These are phyloP conservation scores for Colletotrichum sp. DNA, from an alignment of 2,329 filamentous ascomycete species.

Conservation along the genomic window DNA sequence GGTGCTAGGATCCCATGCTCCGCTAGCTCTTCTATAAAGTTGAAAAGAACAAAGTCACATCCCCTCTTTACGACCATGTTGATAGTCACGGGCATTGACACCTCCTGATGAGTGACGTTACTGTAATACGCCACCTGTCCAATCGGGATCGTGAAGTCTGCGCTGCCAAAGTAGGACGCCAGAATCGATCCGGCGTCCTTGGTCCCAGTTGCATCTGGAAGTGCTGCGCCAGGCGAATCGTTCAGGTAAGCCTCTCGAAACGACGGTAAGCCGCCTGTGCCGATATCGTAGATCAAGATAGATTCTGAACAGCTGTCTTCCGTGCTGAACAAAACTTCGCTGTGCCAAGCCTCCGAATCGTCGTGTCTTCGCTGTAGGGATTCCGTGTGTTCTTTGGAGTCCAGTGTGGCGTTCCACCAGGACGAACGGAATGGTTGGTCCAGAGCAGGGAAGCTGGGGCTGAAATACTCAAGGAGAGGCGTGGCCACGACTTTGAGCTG, in stretches of 20 bases:
- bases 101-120: constrained; percentile 40
- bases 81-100: constrained; percentile 45
- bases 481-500: background rate
- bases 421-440: background rate
- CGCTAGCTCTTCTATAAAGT: constrained; percentile 42
- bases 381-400: background rate
- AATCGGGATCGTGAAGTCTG: constrained; percentile 45
- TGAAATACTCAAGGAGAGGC: background rate
- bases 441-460: background rate
- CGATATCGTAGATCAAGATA: constrained; percentile 46
- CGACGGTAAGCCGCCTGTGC: constrained; percentile 42
- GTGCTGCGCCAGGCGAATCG: constrained; percentile 28
- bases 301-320: constrained; percentile 36
- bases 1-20: constrained; percentile 38
- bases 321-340: background rate
- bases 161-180: constrained; percentile 29
- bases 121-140: constrained; percentile 43
- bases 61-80: constrained; percentile 44
- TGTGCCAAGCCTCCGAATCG: background rate
- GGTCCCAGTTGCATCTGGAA: constrained; percentile 28
- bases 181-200: constrained; percentile 21
- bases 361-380: background rate
- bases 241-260: constrained; percentile 39
- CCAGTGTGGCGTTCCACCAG: background rate
- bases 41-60: constrained; percentile 45